phyloP scores from a whole-genome alignment of 164 flowering plant species.

The Cinnamomum micranthum region DNA sequence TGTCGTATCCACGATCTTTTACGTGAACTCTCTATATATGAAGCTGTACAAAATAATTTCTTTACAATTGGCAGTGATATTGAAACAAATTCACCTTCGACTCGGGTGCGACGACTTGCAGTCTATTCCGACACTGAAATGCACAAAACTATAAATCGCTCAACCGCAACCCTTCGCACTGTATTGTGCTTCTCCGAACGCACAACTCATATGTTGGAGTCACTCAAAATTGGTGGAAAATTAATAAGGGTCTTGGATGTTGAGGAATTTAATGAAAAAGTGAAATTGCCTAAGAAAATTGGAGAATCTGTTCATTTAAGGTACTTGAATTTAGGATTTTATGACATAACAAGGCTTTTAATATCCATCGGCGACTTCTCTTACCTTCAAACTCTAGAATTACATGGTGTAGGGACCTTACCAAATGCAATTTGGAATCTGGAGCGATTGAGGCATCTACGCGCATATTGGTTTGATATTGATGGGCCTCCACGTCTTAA shows the following conservation, averaged over 20 bases:
- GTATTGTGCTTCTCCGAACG: neutral
- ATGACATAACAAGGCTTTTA: too few relatives aligned
- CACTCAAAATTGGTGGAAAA: neutral
- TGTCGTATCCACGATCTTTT: slow-evolving; percentile 44
- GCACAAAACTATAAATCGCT: neutral
- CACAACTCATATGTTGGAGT: neutral
- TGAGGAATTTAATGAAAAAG: neutral
- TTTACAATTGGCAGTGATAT: neutral
- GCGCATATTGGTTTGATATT: neutral
- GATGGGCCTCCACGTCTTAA: neutral
- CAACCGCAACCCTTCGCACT: neutral
- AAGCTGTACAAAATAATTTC: neutral
- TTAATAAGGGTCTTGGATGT: neutral
- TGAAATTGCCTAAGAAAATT: neutral
- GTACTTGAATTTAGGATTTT: neutral
- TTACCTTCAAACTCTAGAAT: neutral
- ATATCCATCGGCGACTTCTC: neutral
- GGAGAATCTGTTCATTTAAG: neutral
- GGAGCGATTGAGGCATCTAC: neutral
- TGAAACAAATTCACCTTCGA: neutral
- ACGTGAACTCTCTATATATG: neutral
- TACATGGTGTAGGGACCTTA: accelerated
- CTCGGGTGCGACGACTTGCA: neutral
- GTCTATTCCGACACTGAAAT: neutral
- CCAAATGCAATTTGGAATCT: neutral